A percentile compares a stretch with the other conserved stretches of the same genome.
These are phyloP conservation scores for Aspergillus coremiiformis DNA, from an alignment of 495 filamentous ascomycete species.

Conservation along the genomic window DNA sequence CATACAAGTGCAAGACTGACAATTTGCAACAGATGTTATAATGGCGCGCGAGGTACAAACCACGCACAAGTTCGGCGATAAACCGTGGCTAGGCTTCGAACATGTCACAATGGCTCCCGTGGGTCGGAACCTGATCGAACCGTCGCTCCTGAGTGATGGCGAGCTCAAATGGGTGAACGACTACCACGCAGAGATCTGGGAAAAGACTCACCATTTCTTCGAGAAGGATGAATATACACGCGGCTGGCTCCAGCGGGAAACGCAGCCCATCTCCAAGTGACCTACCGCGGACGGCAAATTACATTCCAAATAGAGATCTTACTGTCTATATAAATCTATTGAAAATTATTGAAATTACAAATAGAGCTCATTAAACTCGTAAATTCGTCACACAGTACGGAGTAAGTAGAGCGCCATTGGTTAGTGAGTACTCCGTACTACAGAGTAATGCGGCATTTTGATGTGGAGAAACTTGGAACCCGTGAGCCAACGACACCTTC, in stretches of 20 bases:
- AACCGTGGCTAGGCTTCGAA: slow-evolving; percentile 91
- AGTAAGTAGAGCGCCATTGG: no score
- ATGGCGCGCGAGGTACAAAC: slow-evolving; percentile 85
- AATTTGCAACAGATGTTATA: slow-evolving; percentile 50
- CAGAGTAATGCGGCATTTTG: no score
- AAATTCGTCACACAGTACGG: background rate
- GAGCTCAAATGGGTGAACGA: slow-evolving; percentile 86
- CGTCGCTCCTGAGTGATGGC: slow-evolving; percentile 56
- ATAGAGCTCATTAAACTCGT: background rate
- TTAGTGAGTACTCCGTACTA: no score
- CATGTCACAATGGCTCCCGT: slow-evolving; percentile 96
- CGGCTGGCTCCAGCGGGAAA: slow-evolving; percentile 85
- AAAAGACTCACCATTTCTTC: slow-evolving; percentile 80
- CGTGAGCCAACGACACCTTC: background rate
- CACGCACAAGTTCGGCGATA: slow-evolving; percentile 81
- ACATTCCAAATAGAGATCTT: background rate
- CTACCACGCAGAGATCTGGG: slow-evolving; percentile 73
- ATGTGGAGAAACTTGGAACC: slow-evolving; percentile 19
- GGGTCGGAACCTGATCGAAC: slow-evolving; percentile 83
- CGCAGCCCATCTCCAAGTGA: slow-evolving; percentile 44
- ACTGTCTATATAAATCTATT: background rate
- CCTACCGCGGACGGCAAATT: background rate
- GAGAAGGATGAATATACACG: slow-evolving; percentile 58
- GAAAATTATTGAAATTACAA: background rate
- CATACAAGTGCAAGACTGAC: slow-evolving; percentile 10